Evolutionary conservation across 2,329 filamentous ascomycete species (phyloP), one percentile per base, ranked within the genome.

Genomic region (Trichoderma guizhouense): DNA sequence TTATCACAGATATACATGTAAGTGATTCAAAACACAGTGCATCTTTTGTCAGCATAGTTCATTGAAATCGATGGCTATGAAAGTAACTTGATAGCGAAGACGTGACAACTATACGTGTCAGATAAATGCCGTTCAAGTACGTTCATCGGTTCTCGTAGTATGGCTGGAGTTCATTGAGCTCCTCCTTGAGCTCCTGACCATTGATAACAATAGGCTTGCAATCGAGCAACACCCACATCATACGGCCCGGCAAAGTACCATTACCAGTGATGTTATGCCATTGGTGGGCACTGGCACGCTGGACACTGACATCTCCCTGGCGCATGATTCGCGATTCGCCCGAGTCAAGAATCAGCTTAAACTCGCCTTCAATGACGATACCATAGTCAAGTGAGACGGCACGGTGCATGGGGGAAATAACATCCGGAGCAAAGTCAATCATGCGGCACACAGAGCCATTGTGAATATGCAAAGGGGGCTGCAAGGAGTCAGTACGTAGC

Each of bases 331-430:
- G 81, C 63, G 77, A 81, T 71, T 85, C 85, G 1, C 87, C 86
- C n/a, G 83, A 83, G 72, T 88, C 87, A 5, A 89, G 78, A 4
- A 84, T 70, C 78, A 88, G 80, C 72, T 87, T 85, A 32, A 89
- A 76, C 74, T 83, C 81, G 1, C 87, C 87, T 74, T 89, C 86
- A 7, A 89, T 75, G 3, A 89, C 82, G 68, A 88, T 81, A 3
- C 86, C 87, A 73, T 86, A 89, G 75, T 89, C 87, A 3, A 89
- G 78, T 51, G 82, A 86, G 74, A 86, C 82, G 0, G 86, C 88
- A 14, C 87, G 83, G 74, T 89, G 87, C 82, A 88, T 86, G 21
- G 67, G 77, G 75, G 71, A 75, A 64, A 70, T 81, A 6, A 84
- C 76, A 0, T 81, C 80, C 1, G 84, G 80, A 0, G 80, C 83